phyloP scores from a whole-genome alignment of 2,329 filamentous ascomycete genomes.

The Fusarium xyrophilum region DNA sequence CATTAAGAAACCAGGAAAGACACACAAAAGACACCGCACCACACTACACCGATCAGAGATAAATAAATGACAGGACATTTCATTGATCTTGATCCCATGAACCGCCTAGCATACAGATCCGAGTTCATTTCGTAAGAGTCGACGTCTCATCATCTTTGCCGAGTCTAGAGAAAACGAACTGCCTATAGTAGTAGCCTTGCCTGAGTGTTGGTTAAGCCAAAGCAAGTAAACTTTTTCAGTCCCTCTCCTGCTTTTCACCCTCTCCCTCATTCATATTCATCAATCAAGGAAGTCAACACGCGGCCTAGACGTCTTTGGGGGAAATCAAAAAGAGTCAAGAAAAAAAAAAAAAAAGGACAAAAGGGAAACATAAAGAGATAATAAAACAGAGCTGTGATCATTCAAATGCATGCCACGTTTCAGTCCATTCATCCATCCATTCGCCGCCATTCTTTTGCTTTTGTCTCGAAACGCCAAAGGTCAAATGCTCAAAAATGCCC shows the following conservation, averaged over 20 bases:
- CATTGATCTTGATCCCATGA: slow-evolving; percentile 43
- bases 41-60: not conserved
- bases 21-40: not conserved
- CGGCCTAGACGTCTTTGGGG: slow-evolving; percentile 27
- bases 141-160: slow-evolving; percentile 27
- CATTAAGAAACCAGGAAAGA: not conserved
- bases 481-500: slow-evolving; percentile 42
- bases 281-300: slow-evolving; percentile 8
- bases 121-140: slow-evolving; percentile 9
- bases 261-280: slow-evolving; percentile 5
- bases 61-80: slow-evolving; percentile 37
- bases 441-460: slow-evolving; percentile 44
- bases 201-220: slow-evolving; percentile 8
- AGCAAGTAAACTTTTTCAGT: slow-evolving; percentile 24
- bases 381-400: slow-evolving; percentile 41
- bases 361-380: slow-evolving; percentile 32
- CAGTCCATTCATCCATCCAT: slow-evolving; percentile 43
- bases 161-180: slow-evolving; percentile 22
- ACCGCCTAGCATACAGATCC: slow-evolving; percentile 40
- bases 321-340: slow-evolving; percentile 27
- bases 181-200: not conserved
- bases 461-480: slow-evolving; percentile 44
- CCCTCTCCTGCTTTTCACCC: slow-evolving; percentile 11
- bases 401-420: slow-evolving; percentile 45
- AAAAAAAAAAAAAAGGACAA: slow-evolving; percentile 14